A percentile compares a stretch with the other conserved stretches of the same genome.
These are phyloP conservation scores for Saccharomycopsis capsularis DNA, from an alignment of 805 yeast species.

Conservation along the genomic window DNA sequence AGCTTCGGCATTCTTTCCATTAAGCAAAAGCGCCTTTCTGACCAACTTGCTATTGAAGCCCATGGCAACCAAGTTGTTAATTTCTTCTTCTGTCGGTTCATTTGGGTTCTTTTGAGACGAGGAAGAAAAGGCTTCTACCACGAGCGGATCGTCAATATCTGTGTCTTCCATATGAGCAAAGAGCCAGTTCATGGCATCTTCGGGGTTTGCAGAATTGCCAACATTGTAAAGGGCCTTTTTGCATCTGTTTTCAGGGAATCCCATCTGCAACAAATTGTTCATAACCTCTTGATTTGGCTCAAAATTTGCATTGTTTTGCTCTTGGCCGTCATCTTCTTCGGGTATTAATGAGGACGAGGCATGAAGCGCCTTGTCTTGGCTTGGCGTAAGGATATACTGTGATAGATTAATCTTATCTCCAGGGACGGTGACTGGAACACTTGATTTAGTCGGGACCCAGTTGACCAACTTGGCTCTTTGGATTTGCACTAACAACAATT, in stretches of 20 bases:
- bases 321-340: slow-evolving; percentile 26
- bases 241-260: slow-evolving; percentile 68
- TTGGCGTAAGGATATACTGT: slow-evolving; percentile 23
- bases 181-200: slow-evolving; percentile 84
- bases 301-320: slow-evolving; percentile 30
- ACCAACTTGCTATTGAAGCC: slow-evolving; percentile 67
- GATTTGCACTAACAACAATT: slow-evolving; percentile 62
- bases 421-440: slow-evolving; percentile 58
- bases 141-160: slow-evolving; percentile 62
- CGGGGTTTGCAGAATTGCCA: slow-evolving; percentile 50
- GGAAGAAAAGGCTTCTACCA: slow-evolving; percentile 25
- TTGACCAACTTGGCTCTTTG: slow-evolving; percentile 77
- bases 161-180: slow-evolving; percentile 84
- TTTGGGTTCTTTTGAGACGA: slow-evolving; percentile 9
- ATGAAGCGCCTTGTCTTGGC: slow-evolving; percentile 8
- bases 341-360: slow-evolving; percentile 37
- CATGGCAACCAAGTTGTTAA: slow-evolving; percentile 56
- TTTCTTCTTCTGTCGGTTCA: slow-evolving; percentile 32
- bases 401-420: slow-evolving; percentile 39
- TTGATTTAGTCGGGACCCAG: slow-evolving; percentile 84
- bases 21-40: slow-evolving; percentile 61
- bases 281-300: slow-evolving; percentile 50
- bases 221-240: slow-evolving; percentile 65
- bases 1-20: slow-evolving; percentile 54
- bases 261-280: slow-evolving; percentile 64